Base-by-base conservation (phyloP, 1,284 basidiomycete species). In the Austropuccinia psidii region DNA sequence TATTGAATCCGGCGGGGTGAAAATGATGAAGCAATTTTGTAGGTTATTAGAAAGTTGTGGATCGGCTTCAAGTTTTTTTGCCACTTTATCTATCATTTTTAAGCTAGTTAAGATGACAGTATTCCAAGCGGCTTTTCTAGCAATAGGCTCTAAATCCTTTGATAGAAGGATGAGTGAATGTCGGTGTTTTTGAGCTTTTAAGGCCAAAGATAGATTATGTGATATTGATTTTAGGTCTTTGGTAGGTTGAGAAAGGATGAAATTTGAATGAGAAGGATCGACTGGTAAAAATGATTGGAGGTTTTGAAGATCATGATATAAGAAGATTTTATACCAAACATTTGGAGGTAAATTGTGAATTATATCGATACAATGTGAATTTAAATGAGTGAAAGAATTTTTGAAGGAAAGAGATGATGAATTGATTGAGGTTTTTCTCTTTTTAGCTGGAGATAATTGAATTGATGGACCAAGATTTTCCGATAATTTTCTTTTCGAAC, bases 281-380 rank as follows among this genome's bases (percentile, higher is more conserved):
- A 50, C 33, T 33, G 64, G 64, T n/a, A 66, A 50, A 29, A 66
- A 49, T 29, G 45, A 45, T 52, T 37, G 47, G 24, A 66, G 47
- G n/a, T 29, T 52, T 19, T 31, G 4, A 11, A 66, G 64, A 24
- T 52, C 33, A n/a, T 52, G 50, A 35, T 52, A 39, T 17, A 37
- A 27, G 11, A 66, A 52, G 64, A 66, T 66, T 35, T 66, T 45
- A 24, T 49, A 66, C 64, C 64, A 66, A 39, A 52, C 45, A 31
- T 52, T 19, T 39, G 47, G 33, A 21, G 64, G 45, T 5, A 66
- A 39, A 66, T 49, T 49, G 27, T 50, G 64, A n/a, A 66, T 66
- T 8, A 49, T 45, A 27, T 66, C 47, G 41, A 45, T 45, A 11
- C 11, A n/a, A n/a, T 45, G 11, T 11, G 41, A n/a, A 45, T 45